Evolutionary conservation across 2,329 filamentous ascomycete species (phyloP).

Genomic region (Fusarium sp.): DNA sequence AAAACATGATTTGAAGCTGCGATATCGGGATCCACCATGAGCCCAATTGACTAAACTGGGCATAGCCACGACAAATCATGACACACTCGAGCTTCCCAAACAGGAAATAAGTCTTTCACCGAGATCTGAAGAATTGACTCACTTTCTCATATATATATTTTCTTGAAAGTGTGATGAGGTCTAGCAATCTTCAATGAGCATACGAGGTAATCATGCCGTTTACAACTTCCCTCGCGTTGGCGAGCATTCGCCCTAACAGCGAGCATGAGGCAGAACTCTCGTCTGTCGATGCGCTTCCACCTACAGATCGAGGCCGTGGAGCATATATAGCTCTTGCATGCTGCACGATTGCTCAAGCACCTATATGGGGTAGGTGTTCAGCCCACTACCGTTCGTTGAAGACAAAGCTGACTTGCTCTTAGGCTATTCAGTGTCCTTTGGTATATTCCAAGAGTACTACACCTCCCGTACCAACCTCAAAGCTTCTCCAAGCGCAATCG

Average conservation of each 20-base stretch:
- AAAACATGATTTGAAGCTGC: slow-evolving; percentile 5
- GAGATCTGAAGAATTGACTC: slow-evolving; percentile 20
- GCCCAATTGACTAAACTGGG: slow-evolving; percentile 32
- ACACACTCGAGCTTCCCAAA: slow-evolving; percentile 20
- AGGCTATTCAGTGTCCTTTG: slow-evolving; percentile 63
- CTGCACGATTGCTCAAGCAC: slow-evolving; percentile 51
- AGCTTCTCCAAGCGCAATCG: slow-evolving; percentile 54
- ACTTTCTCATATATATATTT: background rate
- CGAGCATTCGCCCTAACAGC: slow-evolving; percentile 6
- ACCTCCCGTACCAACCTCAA: slow-evolving; percentile 67
- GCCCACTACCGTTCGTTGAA: too few species aligned
- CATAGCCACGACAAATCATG: slow-evolving; percentile 20
- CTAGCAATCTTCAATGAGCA: background rate
- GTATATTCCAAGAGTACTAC: slow-evolving; percentile 78
- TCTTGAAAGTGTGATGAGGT: too few species aligned
- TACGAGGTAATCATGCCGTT: slow-evolving; percentile 18
- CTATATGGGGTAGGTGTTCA: slow-evolving; percentile 50
- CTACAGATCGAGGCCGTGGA: slow-evolving; percentile 48
- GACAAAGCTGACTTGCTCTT: background rate
- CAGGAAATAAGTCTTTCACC: slow-evolving; percentile 29
- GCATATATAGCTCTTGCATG: slow-evolving; percentile 51
- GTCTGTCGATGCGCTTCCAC: slow-evolving; percentile 44
- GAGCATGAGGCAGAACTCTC: slow-evolving; percentile 1
- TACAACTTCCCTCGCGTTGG: slow-evolving; percentile 30
- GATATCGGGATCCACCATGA: slow-evolving; percentile 40